Conservation (phyloP, 148 eudicot genomes). For the Polygonum aviculare region DNA sequence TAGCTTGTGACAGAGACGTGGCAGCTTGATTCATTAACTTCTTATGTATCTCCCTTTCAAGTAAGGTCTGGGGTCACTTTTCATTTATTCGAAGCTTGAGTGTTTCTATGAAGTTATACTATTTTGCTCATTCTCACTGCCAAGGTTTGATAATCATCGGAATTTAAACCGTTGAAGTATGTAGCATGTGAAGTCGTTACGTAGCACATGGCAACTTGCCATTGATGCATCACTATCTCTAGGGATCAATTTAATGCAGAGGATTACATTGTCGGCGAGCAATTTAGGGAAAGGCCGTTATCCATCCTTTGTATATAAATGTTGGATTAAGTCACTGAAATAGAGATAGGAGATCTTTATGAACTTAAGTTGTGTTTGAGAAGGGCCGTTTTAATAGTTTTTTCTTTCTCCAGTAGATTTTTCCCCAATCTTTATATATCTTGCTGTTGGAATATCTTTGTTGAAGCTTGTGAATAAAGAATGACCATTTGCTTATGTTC, state of each 20-base stretch:
- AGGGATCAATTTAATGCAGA: neutral
- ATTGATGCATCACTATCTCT: neutral
- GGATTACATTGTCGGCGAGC: neutral
- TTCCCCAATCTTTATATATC: neutral
- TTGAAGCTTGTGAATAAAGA: neutral
- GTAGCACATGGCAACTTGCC: neutral
- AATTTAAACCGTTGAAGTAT: neutral
- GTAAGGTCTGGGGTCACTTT: neutral
- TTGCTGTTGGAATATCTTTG: neutral
- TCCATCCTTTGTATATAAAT: neutral
- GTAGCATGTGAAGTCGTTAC: neutral
- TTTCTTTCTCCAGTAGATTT: neutral
- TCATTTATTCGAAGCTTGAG: neutral
- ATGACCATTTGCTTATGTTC: neutral
- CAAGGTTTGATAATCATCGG: neutral
- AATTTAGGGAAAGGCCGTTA: neutral
- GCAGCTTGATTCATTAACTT: neutral
- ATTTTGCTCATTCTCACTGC: neutral
- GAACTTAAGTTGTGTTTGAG: neutral
- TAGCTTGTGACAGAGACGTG: neutral
- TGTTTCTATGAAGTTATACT: neutral
- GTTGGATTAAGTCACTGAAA: neutral
- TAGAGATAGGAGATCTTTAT: neutral
- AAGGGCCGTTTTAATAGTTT: neutral
- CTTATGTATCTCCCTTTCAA: neutral